A percentile compares a stretch with the other conserved stretches of the same genome.
phyloP scores from a whole-genome alignment of 225 moss, liverwort and hornwort genomes.

The Lunularia cruciata region DNA sequence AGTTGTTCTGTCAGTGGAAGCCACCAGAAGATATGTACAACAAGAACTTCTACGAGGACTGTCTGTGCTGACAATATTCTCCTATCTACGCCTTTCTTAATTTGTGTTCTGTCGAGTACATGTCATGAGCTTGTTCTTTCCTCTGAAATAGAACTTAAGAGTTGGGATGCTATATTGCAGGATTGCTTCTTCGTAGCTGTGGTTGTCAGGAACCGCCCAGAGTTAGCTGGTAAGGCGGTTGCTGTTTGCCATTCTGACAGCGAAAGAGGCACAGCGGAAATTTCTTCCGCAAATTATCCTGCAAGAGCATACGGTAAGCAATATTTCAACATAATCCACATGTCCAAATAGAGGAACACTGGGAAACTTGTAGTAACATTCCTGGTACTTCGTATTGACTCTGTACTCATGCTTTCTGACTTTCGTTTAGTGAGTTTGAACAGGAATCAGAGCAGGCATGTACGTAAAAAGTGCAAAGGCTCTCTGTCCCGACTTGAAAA shows the following conservation, averaged over 20 bases:
- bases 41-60: too few relatives aligned
- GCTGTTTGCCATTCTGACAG: conserved; percentile 98
- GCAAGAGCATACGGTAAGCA: conserved; percentile 81
- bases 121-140: too few relatives aligned
- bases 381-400: too few relatives aligned
- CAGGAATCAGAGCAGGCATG: conserved; percentile 95
- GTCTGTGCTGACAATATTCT: too few relatives aligned
- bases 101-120: too few relatives aligned
- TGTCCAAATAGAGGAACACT: neutral
- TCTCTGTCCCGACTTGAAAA: conserved; percentile 74
- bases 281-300: conserved; percentile 98
- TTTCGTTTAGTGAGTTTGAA: neutral
- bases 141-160: too few relatives aligned
- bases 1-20: too few relatives aligned
- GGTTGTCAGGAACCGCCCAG: conserved; percentile 77
- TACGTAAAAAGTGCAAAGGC: conserved; percentile 80
- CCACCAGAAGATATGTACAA: too few relatives aligned
- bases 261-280: conserved; percentile 88
- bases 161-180: conserved; percentile 39
- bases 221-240: conserved; percentile 71
- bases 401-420: neutral
- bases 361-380: too few relatives aligned
- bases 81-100: too few relatives aligned
- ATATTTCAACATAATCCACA: neutral
- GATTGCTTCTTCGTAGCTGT: conserved; percentile 99